Evolutionary conservation across 257 asterid genomes (phyloP).

Genomic region (Osmanthus fragrans): DNA sequence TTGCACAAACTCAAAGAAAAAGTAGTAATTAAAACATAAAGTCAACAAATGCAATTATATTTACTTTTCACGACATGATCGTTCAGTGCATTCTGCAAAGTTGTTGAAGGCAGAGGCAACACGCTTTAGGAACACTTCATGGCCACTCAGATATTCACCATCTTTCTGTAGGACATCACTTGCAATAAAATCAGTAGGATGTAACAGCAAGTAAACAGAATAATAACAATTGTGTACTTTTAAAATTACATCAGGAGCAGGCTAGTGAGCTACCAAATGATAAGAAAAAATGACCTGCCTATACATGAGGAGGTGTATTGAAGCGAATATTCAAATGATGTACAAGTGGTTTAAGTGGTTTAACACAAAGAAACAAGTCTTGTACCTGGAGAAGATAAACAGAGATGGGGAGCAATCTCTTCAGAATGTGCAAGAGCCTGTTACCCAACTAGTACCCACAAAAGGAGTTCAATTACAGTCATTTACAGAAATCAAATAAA

Average conservation of each 20-base stretch:
- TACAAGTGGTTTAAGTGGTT: no score
- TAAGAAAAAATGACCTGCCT: no score
- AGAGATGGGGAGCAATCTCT: slow-evolving; percentile 90
- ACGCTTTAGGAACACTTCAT: slow-evolving; percentile 83
- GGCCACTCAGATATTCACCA: slow-evolving; percentile 88
- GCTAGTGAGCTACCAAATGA: not conserved
- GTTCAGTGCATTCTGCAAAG: slow-evolving; percentile 90
- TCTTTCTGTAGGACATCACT: slow-evolving; percentile 68
- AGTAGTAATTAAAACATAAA: slow-evolving; percentile 12
- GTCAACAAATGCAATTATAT: slow-evolving; percentile 26
- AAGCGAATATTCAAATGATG: no score
- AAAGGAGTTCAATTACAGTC: slow-evolving; percentile 21
- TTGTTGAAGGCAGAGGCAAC: slow-evolving; percentile 83
- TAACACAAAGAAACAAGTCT: slow-evolving; percentile 2
- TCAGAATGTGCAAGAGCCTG: slow-evolving; percentile 84
- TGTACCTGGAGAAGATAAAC: slow-evolving; percentile 94
- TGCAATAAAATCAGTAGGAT: slow-evolving; percentile 21
- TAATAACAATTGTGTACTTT: slow-evolving; percentile 7
- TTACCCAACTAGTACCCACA: slow-evolving; percentile 64
- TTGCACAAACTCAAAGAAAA: not conserved
- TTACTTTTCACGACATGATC: slow-evolving; percentile 89
- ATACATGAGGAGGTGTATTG: no score
- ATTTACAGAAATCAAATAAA: not conserved
- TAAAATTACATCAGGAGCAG: not conserved
- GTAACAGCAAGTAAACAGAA: slow-evolving; percentile 28